phyloP scores from a whole-genome alignment of 441 rosid genomes.

The Adansonia rubrostipa region DNA sequence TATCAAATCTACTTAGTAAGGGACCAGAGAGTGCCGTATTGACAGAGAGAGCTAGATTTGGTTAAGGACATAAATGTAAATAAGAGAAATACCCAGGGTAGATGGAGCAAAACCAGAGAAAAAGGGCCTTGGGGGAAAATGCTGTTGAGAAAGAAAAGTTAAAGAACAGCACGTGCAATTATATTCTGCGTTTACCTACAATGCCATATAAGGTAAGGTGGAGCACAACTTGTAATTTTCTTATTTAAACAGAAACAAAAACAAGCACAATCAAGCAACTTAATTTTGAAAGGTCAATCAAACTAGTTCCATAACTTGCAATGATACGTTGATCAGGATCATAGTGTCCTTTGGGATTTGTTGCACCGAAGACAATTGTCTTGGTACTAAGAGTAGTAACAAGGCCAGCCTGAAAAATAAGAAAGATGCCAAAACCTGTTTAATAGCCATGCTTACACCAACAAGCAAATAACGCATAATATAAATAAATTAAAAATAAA shows the following conservation, averaged over 20 bases:
- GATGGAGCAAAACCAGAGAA: background rate
- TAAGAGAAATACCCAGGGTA: conserved; percentile 6
- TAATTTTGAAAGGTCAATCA: background rate
- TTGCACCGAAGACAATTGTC: conserved; percentile 93
- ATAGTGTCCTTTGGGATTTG: conserved; percentile 98
- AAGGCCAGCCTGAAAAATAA: conserved; percentile 82
- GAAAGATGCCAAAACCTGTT: conserved; percentile 9
- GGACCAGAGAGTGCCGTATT: conserved; percentile 97
- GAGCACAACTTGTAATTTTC: background rate
- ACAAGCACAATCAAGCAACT: conserved; percentile 4
- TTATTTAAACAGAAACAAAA: background rate
- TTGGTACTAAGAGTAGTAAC: conserved; percentile 90
- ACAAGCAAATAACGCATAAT: conserved; percentile 3
- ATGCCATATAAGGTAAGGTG: background rate
- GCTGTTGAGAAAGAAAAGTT: background rate
- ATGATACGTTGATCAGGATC: conserved; percentile 93
- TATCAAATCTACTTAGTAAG: conserved; percentile 94
- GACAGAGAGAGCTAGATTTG: conserved; percentile 79
- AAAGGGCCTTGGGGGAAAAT: background rate
- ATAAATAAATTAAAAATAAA: conserved; percentile 21
- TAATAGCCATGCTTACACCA: conserved; percentile 19
- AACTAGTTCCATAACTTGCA: conserved; percentile 27
- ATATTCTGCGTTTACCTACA: conserved; percentile 18
- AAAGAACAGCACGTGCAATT: background rate
- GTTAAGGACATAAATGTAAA: conserved; percentile 50